Base-by-base conservation (phyloP, 768 basidiomycete genomes). In the Piloderma croceum region DNA sequence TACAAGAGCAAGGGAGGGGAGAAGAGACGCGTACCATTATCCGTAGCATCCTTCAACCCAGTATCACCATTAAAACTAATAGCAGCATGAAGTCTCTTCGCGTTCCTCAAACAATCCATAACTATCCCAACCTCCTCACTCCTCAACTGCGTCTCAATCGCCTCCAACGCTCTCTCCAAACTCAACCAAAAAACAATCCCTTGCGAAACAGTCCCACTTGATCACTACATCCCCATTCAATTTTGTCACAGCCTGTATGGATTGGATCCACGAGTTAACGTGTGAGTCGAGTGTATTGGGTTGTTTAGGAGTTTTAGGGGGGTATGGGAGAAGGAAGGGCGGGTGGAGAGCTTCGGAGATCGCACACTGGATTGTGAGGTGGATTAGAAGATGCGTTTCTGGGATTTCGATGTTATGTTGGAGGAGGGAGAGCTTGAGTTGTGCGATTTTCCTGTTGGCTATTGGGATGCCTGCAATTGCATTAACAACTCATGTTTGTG, bases 381-480 rank as follows among this genome's bases (percentile, higher is more conserved):
- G 93, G 39, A 97, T 87, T 48, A 88, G 71, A 22, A 98, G 79
- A 51, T 91, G 84, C 3, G 91, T 94, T 62, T 98, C 91, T 1
- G 96, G 96, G 38, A 98, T 98, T 67, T 99, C 96, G 47, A 98
- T 94, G 52, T 99, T 99, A 62, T 98, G 96, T 56, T 98, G 94
- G 2, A 98, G 69, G 12, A 98, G 68, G 2, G 90, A 92, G 7
- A 97, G 66, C 61, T 99, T 94, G 41, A 98, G 81, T 53, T 99
- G 94, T 6, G 96, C 94, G 56, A 98, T 97, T 65, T 97, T 98
- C 72, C 93, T 93, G 77, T 97, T 98, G 34, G 94, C 92, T 75
- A 96, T 90, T 3, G 96, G 96, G 43, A 99, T 98, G 36, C 83
- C 83, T 78, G 53, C 24, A 42, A 19, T 34, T n/a, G 35, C 17